Evolutionary conservation across 139 green algal species (phyloP), one percentile per base, ranked within the genome.

Genomic region (Tetradesmus lagerheimii): DNA sequence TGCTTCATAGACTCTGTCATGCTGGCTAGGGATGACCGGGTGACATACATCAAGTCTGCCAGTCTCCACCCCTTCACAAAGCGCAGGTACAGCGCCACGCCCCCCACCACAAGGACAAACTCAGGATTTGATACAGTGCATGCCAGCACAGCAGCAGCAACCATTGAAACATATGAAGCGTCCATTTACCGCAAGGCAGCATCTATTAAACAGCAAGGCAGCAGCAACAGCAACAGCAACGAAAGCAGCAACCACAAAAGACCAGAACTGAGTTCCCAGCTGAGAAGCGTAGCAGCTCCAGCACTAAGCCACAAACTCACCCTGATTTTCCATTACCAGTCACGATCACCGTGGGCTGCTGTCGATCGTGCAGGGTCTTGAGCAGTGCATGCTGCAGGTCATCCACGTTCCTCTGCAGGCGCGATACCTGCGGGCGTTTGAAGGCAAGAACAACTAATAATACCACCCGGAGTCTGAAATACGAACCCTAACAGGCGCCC

Each of bases 41-140:
- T 91, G 41, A 91, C 88, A 43, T 91, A 91, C 88, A 91, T 91
- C 43, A 91, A 35, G 88, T 91, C 88, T 29, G 66, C 53, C n/a
- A 91, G 34, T 34, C 67, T 38, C 88, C 88, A 91, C 34, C 88
- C 88, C 88, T 88, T 91, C 27, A 91, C 88, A 43, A 85, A 91
- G 25, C 88, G 80, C 64, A 91, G 34, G 45, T 91, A 91, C 66
- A 91, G 64, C n/a, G 34, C 64, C 1, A 88, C 88, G 43, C 80
- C 87, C 31, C 87, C 87, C 50, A 91, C 39, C 15, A 91, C 57
- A 38, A 91, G 35, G 16, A 87, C 57, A 15, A 87, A 2, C 16
- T 78, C 87, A 31, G 53, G 38, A 2, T n/a, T n/a, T n/a, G n/a
- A n/a, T n/a, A 62, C 79, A 23, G 77, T 87, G 53, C 39, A 75